A percentile compares a stretch with the other conserved stretches of the same genome.
phyloP scores from a whole-genome alignment of 1,139 yeast species.

The Blastobotrys indianensis region DNA sequence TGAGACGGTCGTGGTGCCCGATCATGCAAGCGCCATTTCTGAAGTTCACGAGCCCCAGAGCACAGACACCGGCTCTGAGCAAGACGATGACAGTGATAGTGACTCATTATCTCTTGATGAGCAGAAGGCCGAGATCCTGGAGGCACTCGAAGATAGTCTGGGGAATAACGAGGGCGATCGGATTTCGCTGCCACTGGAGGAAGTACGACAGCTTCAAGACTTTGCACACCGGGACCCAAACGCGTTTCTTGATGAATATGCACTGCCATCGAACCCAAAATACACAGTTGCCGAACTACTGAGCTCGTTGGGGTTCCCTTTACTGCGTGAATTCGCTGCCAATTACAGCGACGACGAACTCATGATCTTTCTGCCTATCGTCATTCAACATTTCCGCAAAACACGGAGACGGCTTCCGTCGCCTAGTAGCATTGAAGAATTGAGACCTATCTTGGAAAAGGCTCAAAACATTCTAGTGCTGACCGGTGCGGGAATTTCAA shows the following conservation, averaged over 20 bases:
- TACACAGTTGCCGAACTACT: conserved; percentile 43
- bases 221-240: conserved; percentile 47
- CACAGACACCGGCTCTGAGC: conserved; percentile 3
- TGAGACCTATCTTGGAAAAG: conserved; percentile 45
- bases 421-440: conserved; percentile 51
- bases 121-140: conserved; percentile 17
- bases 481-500: conserved; percentile 96
- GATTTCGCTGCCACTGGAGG: conserved; percentile 35
- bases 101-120: conserved; percentile 2
- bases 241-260: conserved; percentile 50
- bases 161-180: conserved; percentile 17
- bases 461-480: conserved; percentile 67
- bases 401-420: conserved; percentile 27
- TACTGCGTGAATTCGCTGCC: conserved; percentile 26
- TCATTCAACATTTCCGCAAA: conserved; percentile 28
- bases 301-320: conserved; percentile 36
- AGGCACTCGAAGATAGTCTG: conserved; percentile 23
- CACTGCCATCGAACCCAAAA: conserved; percentile 46
- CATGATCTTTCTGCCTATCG: conserved; percentile 28
- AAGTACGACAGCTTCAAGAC: conserved; percentile 47
- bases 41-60: conserved; percentile 1
- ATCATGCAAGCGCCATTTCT: background rate
- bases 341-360: conserved; percentile 21
- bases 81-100: conserved; percentile 7
- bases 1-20: conserved; percentile 3